Conservation (phyloP, 1,284 basidiomycete genomes). For the Fistulinella cinereoalba region DNA sequence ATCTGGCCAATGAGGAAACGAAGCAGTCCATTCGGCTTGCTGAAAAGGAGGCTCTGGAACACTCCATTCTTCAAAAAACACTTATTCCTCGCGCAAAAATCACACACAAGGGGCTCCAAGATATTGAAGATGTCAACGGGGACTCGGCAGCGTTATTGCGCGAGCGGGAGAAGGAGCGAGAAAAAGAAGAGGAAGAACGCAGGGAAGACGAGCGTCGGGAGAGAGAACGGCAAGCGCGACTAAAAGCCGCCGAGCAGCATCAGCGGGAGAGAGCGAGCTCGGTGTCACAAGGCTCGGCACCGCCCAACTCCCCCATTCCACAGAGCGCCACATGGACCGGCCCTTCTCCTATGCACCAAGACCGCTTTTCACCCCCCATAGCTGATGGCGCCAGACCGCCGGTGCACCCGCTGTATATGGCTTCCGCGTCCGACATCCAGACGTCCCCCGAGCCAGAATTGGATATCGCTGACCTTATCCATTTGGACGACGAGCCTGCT, state of each 20-base stretch:
- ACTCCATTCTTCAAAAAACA: constrained; percentile 76
- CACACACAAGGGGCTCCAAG: constrained; percentile 85
- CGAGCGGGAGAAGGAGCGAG: constrained; percentile 52
- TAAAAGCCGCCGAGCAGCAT: constrained; percentile 46
- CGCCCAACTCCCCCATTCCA: constrained; percentile 61
- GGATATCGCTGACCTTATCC: constrained; percentile 72
- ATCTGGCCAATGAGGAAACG: constrained; percentile 79
- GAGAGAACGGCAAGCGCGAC: constrained; percentile 56
- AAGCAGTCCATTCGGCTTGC: constrained; percentile 76
- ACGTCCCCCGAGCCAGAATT: constrained; percentile 55
- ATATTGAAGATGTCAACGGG: constrained; percentile 77
- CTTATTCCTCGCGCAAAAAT: constrained; percentile 77
- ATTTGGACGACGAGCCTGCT: constrained; percentile 66
- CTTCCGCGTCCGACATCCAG: constrained; percentile 43
- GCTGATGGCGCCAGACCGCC: constrained; percentile 30
- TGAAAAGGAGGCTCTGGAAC: constrained; percentile 74
- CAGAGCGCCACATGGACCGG: constrained; percentile 54
- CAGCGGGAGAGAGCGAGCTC: constrained; percentile 45
- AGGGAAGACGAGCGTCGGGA: constrained; percentile 54
- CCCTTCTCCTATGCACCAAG: constrained; percentile 43
- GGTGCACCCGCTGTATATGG: constrained; percentile 40
- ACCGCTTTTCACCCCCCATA: constrained; percentile 25
- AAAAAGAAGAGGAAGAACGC: constrained; percentile 58
- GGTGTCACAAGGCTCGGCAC: constrained; percentile 46
- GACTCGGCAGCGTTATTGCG: constrained; percentile 47